These are phyloP conservation scores for Aureobasidium sp. DNA, from an alignment of 2,329 filamentous ascomycete genomes.

Conservation along the genomic window DNA sequence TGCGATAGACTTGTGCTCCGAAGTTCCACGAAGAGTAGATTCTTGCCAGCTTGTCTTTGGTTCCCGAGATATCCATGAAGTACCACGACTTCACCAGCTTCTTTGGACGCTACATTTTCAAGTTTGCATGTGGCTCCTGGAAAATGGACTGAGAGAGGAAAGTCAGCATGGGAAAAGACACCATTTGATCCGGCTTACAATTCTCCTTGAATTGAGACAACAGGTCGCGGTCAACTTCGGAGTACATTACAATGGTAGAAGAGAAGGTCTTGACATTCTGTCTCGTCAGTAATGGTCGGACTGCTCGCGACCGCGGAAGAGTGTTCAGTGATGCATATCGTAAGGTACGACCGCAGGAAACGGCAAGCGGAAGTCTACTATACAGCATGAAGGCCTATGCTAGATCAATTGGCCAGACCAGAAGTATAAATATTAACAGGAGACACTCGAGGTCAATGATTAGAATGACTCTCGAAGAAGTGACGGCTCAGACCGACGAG, in stretches of 20 bases:
- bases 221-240: not conserved
- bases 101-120: constrained; percentile 21
- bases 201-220: constrained; percentile 27
- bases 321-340: not conserved
- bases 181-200: not conserved
- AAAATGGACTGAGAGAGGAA: constrained; percentile 37
- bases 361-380: constrained; percentile 1
- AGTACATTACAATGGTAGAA: not conserved
- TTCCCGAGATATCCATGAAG: constrained; percentile 68
- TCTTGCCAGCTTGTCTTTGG: constrained; percentile 59
- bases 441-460: not conserved
- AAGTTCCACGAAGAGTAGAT: constrained; percentile 63
- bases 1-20: constrained; percentile 37
- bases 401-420: too few species aligned
- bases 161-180: not conserved
- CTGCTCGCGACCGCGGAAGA: not conserved
- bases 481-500: not conserved
- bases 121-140: constrained; percentile 38
- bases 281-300: not conserved
- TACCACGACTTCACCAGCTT: constrained; percentile 38
- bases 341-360: not conserved
- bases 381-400: constrained; percentile 23
- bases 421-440: not conserved
- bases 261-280: not conserved
- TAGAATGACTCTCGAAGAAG: not conserved